Evolutionary conservation across 73 alveolate genomes (phyloP), one percentile per base, ranked within the genome.

Genomic region (Stentor coeruleus): DNA sequence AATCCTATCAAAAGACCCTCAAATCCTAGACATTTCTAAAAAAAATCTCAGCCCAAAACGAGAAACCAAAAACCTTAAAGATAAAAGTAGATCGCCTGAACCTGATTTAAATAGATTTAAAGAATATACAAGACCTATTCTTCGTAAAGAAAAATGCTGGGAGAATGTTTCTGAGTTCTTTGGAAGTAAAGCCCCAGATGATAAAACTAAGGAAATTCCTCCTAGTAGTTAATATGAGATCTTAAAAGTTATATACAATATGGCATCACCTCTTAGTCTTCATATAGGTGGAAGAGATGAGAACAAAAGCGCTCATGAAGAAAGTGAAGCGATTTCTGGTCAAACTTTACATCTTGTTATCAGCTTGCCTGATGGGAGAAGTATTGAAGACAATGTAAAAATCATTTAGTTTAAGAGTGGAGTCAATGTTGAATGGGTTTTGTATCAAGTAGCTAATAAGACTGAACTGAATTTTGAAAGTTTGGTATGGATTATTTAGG

Each of bases 221-320:
- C n/a, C n/a, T n/a, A n/a, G n/a, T n/a, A n/a, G n/a, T n/a, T n/a
- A n/a, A n/a, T n/a, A n/a, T n/a, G n/a, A n/a, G n/a, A n/a, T n/a
- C n/a, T n/a, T n/a, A n/a, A n/a, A n/a, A n/a, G n/a, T n/a, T n/a
- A n/a, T n/a, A 57, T 57, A 57, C 15, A 20, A 57, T 20, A 57
- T 57, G 73, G 73, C 73, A 57, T 57, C 73, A 20, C 73, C 73
- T 20, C 73, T 57, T n/a, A 57, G 28, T 57, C 73, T 57, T 31
- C 73, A 57, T 31, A 57, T n/a, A 57, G 73, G 28, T 31, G 73
- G 73, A 57, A 57, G 73, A 57, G 73, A 57, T 20, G 73, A 57
- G 28, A 31, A 20, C 15, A 57, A 57, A 57, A 57, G 35, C 2
- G 15, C 73, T n/a, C 73, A 57, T 57, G 73, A 57, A 57, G 73